Percentiles rank a stretch among this genome's conserved stretches.
These are phyloP conservation scores for Remersonia thermophila DNA, from an alignment of 2,329 filamentous ascomycete genomes.

Conservation along the genomic window DNA sequence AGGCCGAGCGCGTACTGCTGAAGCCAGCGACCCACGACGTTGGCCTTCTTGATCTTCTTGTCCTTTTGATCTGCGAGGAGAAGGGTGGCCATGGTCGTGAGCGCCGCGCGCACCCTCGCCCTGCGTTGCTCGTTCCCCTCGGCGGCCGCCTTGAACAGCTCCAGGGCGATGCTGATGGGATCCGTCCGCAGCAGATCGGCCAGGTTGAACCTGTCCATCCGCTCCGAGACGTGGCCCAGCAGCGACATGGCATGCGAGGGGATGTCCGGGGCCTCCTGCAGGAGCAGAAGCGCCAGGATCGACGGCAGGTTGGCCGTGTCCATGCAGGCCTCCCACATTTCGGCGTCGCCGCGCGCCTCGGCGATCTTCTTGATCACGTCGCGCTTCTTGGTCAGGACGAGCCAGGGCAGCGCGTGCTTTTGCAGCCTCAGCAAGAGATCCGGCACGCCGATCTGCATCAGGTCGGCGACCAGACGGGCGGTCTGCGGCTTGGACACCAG, in stretches of 20 bases:
- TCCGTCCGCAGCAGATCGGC: slow-evolving; percentile 60
- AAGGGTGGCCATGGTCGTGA: slow-evolving; percentile 32
- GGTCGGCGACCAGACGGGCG: slow-evolving; percentile 64
- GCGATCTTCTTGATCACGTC: slow-evolving; percentile 76
- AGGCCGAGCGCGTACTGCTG: slow-evolving; percentile 76
- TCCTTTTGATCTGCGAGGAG: slow-evolving; percentile 10
- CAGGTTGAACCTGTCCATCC: slow-evolving; percentile 56
- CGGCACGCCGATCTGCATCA: slow-evolving; percentile 63
- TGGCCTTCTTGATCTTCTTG: slow-evolving; percentile 34
- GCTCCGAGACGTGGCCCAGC: slow-evolving; percentile 54
- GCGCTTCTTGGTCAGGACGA: slow-evolving; percentile 65
- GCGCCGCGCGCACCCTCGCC: slow-evolving; percentile 42
- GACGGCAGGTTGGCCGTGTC: slow-evolving; percentile 44
- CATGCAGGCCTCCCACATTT: slow-evolving; percentile 44
- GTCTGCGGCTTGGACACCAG: slow-evolving; percentile 71
- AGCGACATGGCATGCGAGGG: slow-evolving; percentile 57
- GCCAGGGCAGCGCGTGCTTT: slow-evolving; percentile 68
- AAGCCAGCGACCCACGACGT: slow-evolving; percentile 61
- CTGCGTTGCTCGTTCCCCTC: slow-evolving; percentile 50
- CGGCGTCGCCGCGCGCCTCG: slow-evolving; percentile 57
- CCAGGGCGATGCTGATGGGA: slow-evolving; percentile 62
- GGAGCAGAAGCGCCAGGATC: slow-evolving; percentile 46
- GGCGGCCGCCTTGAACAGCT: slow-evolving; percentile 68
- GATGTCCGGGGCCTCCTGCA: slow-evolving; percentile 42
- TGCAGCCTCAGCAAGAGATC: slow-evolving; percentile 68